phyloP scores from a whole-genome alignment of 2,329 filamentous ascomycete species.

The Diaporthe citrichinensis region DNA sequence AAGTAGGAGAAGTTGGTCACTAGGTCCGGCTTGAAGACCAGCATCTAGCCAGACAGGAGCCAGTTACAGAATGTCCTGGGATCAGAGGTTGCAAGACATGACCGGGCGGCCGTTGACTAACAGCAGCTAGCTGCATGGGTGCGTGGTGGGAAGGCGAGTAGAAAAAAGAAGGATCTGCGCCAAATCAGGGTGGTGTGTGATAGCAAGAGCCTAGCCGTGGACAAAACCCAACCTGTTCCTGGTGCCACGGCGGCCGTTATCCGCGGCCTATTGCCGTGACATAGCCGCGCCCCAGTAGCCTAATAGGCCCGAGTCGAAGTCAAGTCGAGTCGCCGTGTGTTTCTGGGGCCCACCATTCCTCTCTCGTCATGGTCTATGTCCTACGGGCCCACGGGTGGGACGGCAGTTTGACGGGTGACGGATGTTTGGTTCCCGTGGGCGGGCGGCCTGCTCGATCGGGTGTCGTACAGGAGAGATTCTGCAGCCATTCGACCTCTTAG shows the following conservation, averaged over 20 bases:
- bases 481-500: neutral
- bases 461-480: constrained; percentile 7
- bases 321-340: neutral
- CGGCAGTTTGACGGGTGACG: constrained; percentile 18
- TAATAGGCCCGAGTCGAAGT: neutral
- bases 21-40: constrained; percentile 2
- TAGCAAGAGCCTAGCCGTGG: neutral
- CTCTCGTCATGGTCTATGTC: constrained; percentile 9
- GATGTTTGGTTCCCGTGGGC: constrained; percentile 9
- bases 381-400: constrained; percentile 4
- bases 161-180: constrained; percentile 26
- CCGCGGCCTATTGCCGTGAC: constrained; percentile 23
- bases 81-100: neutral
- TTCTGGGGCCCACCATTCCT: neutral
- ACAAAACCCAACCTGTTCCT: neutral
- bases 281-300: neutral
- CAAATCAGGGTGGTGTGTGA: neutral
- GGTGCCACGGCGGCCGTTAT: constrained; percentile 12
- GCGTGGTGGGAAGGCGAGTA: neutral
- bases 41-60: neutral
- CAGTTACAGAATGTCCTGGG: neutral
- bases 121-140: constrained; percentile 1
- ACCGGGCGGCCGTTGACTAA: neutral
- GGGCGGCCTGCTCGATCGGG: constrained; percentile 33
- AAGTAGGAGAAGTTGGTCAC: constrained; percentile 3